Evolutionary conservation across 352 stramenopile species (phyloP), one percentile per base, ranked within the genome.

Genomic region (Pythium dissimile): DNA sequence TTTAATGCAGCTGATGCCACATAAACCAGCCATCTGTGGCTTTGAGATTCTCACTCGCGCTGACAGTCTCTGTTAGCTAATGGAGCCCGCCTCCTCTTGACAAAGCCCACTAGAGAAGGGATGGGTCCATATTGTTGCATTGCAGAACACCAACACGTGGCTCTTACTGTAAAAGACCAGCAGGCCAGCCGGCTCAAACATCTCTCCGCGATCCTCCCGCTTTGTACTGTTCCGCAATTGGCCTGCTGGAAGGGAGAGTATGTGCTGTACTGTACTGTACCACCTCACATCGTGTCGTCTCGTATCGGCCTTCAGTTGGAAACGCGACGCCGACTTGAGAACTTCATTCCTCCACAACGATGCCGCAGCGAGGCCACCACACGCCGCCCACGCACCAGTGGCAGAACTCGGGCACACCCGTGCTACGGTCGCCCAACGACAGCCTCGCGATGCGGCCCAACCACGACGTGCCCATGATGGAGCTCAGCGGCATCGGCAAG

Each of bases 381-480:
- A 58, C 37, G 39, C 50, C 37, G 28, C 34, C 16, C 3, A 11
- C 16, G 39, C 44, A 63, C 34, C 43, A 41, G 39, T 63, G 55
- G 55, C 35, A 55, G 28, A 42, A 31, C 20, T 21, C 45, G 10
- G 45, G 18, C 4, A 63, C 55, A 37, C 55, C 55, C 27, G 38
- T 63, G 5, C 54, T 63, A 46, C 24, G 10, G n/a, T 39, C 41
- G 38, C 10, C 50, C 26, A 45, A 62, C 43, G 37, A 45, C 7
- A 61, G 32, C 32, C n/a, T 55, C 34, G 31, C 24, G 2, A 13
- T 16, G 20, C 45, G 54, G 0, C 46, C 45, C 5, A 24, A 30
- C n/a, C 35, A 54, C 23, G 55, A 63, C 11, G 54, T 63, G 18
- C n/a, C 55, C 10, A 56, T 63, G 35, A 63, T 63, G 55, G 55